Conservation (phyloP, 176 grass and related monocot species). For the Hordeum vulgare region MorexV3_pseudomolecules_assembly NC_058520.1:511361926-511362425, state of each 20-base stretch:
- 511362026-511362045: background rate
- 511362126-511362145: background rate
- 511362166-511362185: background rate
- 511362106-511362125: background rate
- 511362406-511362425: too few relatives aligned
- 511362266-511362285: background rate
- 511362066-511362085: background rate
- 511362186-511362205: background rate
- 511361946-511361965: background rate
- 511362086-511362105: background rate
- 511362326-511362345: background rate
- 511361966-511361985: slow-evolving; percentile 5
- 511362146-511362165: background rate
- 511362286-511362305: background rate
- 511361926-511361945: background rate
- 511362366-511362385: background rate
- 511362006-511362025: slow-evolving; percentile 19
- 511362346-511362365: too few relatives aligned
- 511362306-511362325: background rate
- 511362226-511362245: background rate
- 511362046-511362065: background rate
- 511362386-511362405: too few relatives aligned
- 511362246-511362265: background rate
- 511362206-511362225: background rate
- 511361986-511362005: slow-evolving; percentile 27